These are phyloP conservation scores for Spencermartinsiella europaea DNA, from an alignment of 805 yeast genomes.

Conservation along the genomic window DNA sequence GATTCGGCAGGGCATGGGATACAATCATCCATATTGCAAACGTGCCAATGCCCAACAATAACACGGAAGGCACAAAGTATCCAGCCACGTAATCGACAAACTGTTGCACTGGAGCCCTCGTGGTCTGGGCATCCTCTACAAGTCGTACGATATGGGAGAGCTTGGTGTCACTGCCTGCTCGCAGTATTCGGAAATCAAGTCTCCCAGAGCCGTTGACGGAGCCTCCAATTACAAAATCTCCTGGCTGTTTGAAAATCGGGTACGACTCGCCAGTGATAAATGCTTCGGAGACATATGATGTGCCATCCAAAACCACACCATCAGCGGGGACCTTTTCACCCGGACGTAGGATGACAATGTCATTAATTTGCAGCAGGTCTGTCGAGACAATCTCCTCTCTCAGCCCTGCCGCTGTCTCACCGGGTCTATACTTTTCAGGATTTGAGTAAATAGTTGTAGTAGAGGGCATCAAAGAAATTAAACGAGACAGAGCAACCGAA, in stretches of 20 bases:
- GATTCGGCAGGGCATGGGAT: slow-evolving; percentile 32
- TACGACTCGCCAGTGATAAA: slow-evolving; percentile 86
- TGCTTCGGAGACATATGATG: slow-evolving; percentile 83
- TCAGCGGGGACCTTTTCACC: slow-evolving; percentile 92
- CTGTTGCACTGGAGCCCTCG: slow-evolving; percentile 85
- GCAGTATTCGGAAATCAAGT: slow-evolving; percentile 60
- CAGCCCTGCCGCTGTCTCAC: slow-evolving; percentile 17
- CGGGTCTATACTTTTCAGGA: slow-evolving; percentile 13
- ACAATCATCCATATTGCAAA: slow-evolving; percentile 57
- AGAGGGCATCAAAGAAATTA: slow-evolving; percentile 76
- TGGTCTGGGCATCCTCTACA: slow-evolving; percentile 84
- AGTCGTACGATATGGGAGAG: slow-evolving; percentile 79
- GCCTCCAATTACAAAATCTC: slow-evolving; percentile 78
- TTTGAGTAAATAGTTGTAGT: slow-evolving; percentile 50
- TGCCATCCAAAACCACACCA: slow-evolving; percentile 73
- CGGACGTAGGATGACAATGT: slow-evolving; percentile 71
- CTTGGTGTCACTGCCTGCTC: slow-evolving; percentile 79
- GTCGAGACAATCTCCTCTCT: slow-evolving; percentile 53
- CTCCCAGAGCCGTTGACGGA: slow-evolving; percentile 78
- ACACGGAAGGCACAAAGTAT: slow-evolving; percentile 72
- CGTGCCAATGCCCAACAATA: slow-evolving; percentile 58
- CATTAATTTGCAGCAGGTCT: slow-evolving; percentile 72
- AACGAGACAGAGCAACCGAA: slow-evolving; percentile 76
- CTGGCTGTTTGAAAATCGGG: slow-evolving; percentile 59
- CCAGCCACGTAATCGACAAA: slow-evolving; percentile 83